Evolutionary conservation across 1,139 yeast species (phyloP), one percentile per base, ranked within the genome.

Genomic region (Sugiyamaella xylanicola): DNA sequence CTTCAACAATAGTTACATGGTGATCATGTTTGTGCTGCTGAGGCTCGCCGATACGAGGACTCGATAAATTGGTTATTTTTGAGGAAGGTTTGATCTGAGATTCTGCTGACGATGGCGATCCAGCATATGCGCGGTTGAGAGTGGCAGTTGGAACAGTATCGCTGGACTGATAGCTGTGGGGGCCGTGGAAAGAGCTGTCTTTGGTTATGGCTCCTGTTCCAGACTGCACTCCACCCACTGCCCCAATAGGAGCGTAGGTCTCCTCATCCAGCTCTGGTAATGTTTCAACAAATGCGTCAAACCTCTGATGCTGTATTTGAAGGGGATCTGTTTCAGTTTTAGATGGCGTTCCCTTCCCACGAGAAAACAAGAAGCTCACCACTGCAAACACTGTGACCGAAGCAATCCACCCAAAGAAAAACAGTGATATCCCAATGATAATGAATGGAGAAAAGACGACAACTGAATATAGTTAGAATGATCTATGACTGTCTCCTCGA

Each of bases 401-500:
- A 1, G 55, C 51, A 16, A 56, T 25, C 63, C 64, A 62, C 5
- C 57, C 53, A n/a, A 56, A 17, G 22, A 59, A 46, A 1, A 59
- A 53, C n/a, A 61, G 40, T 1, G 53, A 20, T 1, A 58, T 37
- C 3, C 58, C 42, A 16, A 56, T 37, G 17, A 63, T 15, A 32
- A 64, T 53, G 5, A 62, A 17, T 8, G 68, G 67, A 8, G 65
- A 56, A 19, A 60, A 54, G 3, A 62, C 20, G 5, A 57, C 54
- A 4, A 55, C 58, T 40, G 48, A 15, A 15, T n/a, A 11, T n/a
- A 11, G 37, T 32, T 32, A 32, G 37, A 8, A 32, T 32, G 37
- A 8, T 32, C 4, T n/a, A n/a, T n/a, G n/a, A n/a, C n/a, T n/a
- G n/a, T n/a, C n/a, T n/a, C n/a, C n/a, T n/a, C n/a, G n/a, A n/a